Evolutionary conservation across 495 filamentous ascomycete species (phyloP).

Genomic region (Hypoxylon fuscum): DNA sequence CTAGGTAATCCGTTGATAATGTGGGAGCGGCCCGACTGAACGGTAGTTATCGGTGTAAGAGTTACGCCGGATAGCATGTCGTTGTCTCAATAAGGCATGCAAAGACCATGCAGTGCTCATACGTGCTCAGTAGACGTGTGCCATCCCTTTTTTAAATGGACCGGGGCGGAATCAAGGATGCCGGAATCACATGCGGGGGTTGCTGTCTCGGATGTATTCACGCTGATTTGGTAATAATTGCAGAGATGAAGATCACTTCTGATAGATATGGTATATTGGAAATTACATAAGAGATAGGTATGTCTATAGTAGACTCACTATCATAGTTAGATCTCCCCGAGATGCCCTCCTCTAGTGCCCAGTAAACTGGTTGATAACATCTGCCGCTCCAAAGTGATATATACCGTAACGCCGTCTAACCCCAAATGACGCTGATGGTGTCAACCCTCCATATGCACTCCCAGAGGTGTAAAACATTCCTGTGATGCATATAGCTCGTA

Average conservation of each 20-base stretch:
- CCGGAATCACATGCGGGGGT: no score
- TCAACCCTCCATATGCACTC: neutral
- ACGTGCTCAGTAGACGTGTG: neutral
- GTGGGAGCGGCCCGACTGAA: no score
- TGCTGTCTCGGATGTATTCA: no score
- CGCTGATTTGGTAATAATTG: no score
- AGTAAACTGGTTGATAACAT: neutral
- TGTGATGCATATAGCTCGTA: neutral
- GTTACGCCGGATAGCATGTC: neutral
- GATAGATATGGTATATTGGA: neutral
- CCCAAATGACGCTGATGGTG: constrained; percentile 1
- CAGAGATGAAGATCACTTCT: no score
- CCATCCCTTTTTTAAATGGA: no score
- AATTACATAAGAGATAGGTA: no score
- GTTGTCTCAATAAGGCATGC: constrained; percentile 15
- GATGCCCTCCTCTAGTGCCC: neutral
- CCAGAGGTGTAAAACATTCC: neutral
- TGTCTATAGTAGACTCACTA: neutral
- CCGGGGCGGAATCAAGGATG: no score
- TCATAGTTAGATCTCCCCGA: neutral
- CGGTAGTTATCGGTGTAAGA: no score
- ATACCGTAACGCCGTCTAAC: constrained; percentile 21
- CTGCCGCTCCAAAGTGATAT: constrained; percentile 13
- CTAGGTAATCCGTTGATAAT: no score
- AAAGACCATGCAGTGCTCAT: constrained; percentile 15